These are phyloP conservation scores for Pleurotus giganteus DNA, from an alignment of 768 basidiomycete species.

Conservation along the genomic window DNA sequence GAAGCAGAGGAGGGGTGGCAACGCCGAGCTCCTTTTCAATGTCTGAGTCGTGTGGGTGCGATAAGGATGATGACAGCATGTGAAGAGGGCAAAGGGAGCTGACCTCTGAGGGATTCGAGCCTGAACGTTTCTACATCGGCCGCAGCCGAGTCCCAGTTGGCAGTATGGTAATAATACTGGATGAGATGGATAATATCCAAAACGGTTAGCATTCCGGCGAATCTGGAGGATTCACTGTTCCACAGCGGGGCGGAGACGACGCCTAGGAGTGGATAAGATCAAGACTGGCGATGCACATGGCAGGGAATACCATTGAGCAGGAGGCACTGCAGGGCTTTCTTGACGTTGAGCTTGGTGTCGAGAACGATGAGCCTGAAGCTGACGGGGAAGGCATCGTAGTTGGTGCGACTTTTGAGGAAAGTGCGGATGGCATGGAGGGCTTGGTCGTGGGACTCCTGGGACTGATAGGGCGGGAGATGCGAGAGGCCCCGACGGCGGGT, in stretches of 20 bases:
- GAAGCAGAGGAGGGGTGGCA: constrained; percentile 85
- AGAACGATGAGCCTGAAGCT: constrained; percentile 95
- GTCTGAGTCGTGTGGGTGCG: constrained; percentile 44
- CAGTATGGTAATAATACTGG: constrained; percentile 94
- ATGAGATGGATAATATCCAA: constrained; percentile 98
- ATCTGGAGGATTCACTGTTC: constrained; percentile 91
- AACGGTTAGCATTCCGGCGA: constrained; percentile 99
- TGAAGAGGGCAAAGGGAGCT: constrained; percentile 21
- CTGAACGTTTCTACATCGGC: constrained; percentile 92
- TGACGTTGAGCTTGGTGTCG: constrained; percentile 93
- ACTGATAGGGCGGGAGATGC: constrained; percentile 52
- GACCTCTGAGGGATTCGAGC: constrained; percentile 86
- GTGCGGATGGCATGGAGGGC: constrained; percentile 70
- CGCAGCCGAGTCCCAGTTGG: constrained; percentile 80
- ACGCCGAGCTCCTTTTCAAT: constrained; percentile 93
- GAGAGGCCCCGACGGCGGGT: constrained; percentile 57
- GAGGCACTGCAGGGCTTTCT: constrained; percentile 88
- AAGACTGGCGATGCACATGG: constrained; percentile 6
- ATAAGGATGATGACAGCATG: constrained; percentile 3
- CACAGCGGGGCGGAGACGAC: constrained; percentile 98
- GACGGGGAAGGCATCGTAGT: constrained; percentile 97
- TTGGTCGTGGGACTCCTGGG: constrained; percentile 63
- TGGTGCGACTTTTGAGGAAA: constrained; percentile 82
- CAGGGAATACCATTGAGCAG: constrained; percentile 65
- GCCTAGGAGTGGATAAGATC: constrained; percentile 45